Conservation (phyloP, 805 yeast species). For the Candida taoyuanica region DNA sequence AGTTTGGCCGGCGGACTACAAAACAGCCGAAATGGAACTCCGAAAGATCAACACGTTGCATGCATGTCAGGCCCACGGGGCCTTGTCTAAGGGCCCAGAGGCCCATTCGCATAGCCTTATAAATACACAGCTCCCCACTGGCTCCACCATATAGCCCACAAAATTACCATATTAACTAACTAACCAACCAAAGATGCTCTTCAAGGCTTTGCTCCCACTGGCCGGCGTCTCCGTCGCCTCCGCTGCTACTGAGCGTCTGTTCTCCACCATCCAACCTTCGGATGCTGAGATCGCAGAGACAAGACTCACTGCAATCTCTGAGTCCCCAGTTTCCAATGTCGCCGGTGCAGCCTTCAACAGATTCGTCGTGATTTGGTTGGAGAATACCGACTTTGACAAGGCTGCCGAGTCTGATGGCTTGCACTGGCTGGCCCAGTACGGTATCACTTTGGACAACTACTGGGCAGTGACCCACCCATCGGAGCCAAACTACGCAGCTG, state of each 20-base stretch:
- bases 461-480: constrained; percentile 51
- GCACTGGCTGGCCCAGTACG: constrained; percentile 38
- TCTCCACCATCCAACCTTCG: constrained; percentile 10
- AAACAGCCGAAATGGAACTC: too few species aligned
- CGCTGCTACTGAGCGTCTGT: constrained; percentile 8
- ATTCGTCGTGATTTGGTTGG: constrained; percentile 43
- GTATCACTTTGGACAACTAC: constrained; percentile 45
- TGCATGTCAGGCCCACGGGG: too few species aligned
- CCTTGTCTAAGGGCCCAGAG: too few species aligned
- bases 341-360: constrained; percentile 38
- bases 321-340: constrained; percentile 31
- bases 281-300: constrained; percentile 7
- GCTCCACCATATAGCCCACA: neutral
- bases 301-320: constrained; percentile 18
- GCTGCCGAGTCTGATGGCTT: constrained; percentile 43
- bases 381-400: constrained; percentile 48
- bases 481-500: constrained; percentile 42
- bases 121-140: neutral
- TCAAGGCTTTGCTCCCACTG: constrained; percentile 4
- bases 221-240: constrained; percentile 2
- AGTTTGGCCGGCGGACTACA: too few species aligned
- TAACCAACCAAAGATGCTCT: constrained; percentile 1
- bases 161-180: neutral
- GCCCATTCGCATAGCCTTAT: too few species aligned
- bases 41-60: neutral